Conservation (phyloP, 495 filamentous ascomycete species). For the Aspergillus nanangensis region DNA sequence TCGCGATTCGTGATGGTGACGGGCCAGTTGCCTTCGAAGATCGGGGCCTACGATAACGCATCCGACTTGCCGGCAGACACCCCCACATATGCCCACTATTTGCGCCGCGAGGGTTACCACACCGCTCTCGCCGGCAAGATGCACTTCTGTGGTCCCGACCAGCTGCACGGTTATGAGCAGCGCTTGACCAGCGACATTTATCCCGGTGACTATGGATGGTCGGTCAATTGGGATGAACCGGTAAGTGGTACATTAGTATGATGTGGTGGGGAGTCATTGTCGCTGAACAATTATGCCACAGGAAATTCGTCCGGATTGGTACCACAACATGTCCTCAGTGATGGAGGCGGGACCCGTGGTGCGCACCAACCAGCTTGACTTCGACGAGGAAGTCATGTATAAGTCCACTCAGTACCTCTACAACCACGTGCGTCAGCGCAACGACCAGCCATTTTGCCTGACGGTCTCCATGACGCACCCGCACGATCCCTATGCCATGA, state of each 20-base stretch:
- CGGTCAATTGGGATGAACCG: slow-evolving; percentile 84
- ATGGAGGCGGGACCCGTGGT: slow-evolving; percentile 78
- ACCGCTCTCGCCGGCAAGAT: slow-evolving; percentile 90
- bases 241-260: too few species aligned
- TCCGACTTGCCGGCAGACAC: slow-evolving; percentile 67
- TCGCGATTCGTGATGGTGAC: slow-evolving; percentile 88
- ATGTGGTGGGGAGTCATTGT: too few species aligned
- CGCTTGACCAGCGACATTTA: slow-evolving; percentile 90
- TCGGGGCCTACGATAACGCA: slow-evolving; percentile 85
- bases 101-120: slow-evolving; percentile 79
- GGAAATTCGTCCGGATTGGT: slow-evolving; percentile 81
- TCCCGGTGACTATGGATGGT: slow-evolving; percentile 86
- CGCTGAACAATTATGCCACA: slow-evolving; percentile 10
- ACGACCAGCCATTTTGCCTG: slow-evolving; percentile 73
- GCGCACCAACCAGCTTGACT: slow-evolving; percentile 89
- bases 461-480: slow-evolving; percentile 89
- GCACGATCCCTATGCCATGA: slow-evolving; percentile 88
- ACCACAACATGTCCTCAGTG: slow-evolving; percentile 87
- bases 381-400: slow-evolving; percentile 90
- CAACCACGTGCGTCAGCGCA: slow-evolving; percentile 69
- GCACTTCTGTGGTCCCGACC: slow-evolving; percentile 87
- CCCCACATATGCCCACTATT: slow-evolving; percentile 84
- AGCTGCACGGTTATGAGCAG: slow-evolving; percentile 86
- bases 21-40: slow-evolving; percentile 79
- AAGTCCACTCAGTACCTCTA: slow-evolving; percentile 77